Evolutionary conservation across 2,329 filamentous ascomycete species (phyloP), one percentile per base, ranked within the genome.

Genomic region (Monascus ruber): DNA sequence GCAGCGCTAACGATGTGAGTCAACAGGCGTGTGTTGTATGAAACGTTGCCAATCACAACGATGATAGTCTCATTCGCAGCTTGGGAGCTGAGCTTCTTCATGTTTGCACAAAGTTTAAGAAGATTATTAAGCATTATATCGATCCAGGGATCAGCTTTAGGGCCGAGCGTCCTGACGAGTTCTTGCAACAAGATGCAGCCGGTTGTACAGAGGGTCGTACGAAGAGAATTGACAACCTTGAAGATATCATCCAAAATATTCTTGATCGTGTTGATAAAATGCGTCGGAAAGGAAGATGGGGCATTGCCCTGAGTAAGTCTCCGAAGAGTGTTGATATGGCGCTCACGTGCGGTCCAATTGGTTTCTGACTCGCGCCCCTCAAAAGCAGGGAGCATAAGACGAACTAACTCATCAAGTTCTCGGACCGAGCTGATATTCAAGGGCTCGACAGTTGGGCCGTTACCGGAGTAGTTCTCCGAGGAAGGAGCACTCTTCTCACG

Each of bases 61-160:
- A 91, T 81, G n/a, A 94, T 80, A 0, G 84, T 85, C 10, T 69
- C 60, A 54, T 93, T 88, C 38, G 85, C 89, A 47, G 83, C 81
- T 53, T 94, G 81, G 1, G 86, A 86, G 41, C 77, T 80, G 49
- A 98, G 94, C 61, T 93, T 94, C 64, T 98, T 98, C 35, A 89
- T 93, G 24, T 80, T 81, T 6, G 81, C 85, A 48, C 83, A 88
- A 46, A 95, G 76, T 63, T 94, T 95, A 66, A 96, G 79, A 51
- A 95, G 77, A 26, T 78, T 82, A 55, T 94, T 87, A 64, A 96
- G 77, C 24, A 95, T 71, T 37, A 95, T 77, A 63, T 96, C 89
- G 5, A 91, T 82, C 79, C 94, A 84, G 7, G 82, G 76, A 53
- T 96, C 89, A 53, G 95, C 79, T 32, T 74, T 81, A 1, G 85